These are phyloP conservation scores for Lasiodiplodia sp. DNA, from an alignment of 2,329 filamentous ascomycete species.

Conservation along the genomic window DNA sequence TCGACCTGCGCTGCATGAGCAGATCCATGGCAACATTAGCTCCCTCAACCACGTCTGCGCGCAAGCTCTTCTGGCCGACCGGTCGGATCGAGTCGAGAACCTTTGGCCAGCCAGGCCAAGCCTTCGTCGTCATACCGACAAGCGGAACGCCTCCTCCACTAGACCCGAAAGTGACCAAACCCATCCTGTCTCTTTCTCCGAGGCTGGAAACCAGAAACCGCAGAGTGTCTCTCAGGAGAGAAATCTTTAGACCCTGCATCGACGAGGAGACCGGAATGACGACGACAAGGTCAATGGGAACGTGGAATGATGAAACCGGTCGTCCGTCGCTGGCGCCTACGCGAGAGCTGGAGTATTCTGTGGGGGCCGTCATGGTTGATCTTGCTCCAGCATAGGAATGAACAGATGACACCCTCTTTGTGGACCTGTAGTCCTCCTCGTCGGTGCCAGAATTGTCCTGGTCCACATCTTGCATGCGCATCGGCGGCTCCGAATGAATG, in stretches of 20 bases:
- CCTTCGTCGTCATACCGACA: conserved; percentile 97
- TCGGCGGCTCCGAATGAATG: conserved; percentile 68
- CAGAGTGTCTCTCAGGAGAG: conserved; percentile 86
- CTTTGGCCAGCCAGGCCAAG: conserved; percentile 90
- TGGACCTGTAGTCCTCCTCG: conserved; percentile 80
- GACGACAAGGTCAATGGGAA: conserved; percentile 93
- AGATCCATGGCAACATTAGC: conserved; percentile 98
- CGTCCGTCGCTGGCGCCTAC: conserved; percentile 52
- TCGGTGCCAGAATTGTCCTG: conserved; percentile 82
- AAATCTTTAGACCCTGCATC: conserved; percentile 99
- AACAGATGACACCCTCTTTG: conserved; percentile 77
- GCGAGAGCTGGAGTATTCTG: conserved; percentile 51
- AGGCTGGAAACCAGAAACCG: conserved; percentile 90
- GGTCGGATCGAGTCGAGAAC: conserved; percentile 87
- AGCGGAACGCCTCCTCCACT: conserved; percentile 91
- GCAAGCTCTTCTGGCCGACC: conserved; percentile 94
- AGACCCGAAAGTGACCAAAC: conserved; percentile 94
- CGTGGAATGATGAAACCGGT: conserved; percentile 70
- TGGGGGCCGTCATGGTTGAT: conserved; percentile 80
- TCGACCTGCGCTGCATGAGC: conserved; percentile 95
- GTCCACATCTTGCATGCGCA: conserved; percentile 77
- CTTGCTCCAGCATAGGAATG: conserved; percentile 83
- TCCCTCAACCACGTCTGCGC: conserved; percentile 95
- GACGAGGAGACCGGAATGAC: conserved; percentile 97
- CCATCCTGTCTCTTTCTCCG: conserved; percentile 94